Base-by-base conservation (phyloP, 2,329 filamentous ascomycete genomes). In the Aspergillus bombycis region DNA sequence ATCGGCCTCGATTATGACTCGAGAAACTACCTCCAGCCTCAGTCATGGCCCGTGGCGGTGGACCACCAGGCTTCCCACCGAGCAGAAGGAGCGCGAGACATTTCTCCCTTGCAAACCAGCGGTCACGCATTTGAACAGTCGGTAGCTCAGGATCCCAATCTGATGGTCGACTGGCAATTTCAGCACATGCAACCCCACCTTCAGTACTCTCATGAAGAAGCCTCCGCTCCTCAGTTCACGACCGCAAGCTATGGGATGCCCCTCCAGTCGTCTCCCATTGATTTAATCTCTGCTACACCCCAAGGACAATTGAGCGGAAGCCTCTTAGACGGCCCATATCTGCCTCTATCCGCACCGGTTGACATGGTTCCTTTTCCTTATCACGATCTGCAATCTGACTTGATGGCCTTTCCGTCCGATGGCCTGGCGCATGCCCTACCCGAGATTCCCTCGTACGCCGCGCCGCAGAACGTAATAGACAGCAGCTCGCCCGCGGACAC, bases 301-400 rank as follows among this genome's bases (percentile, higher is more conserved):
- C 89, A 91, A 72, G 85, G 86, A 38, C 83, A 87, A 45, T 81
- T 92, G 65, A 88, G 88, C 67, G 81, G 87, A 19, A 76, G 78
- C 66, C 83, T 89, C 67, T 82, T 93, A 71, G 89, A 91, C 64
- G 84, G 86, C 41, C 80, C 87, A 4, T 93, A 91, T 78, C 67
- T 83, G 48, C 75, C 80, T 16, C 68, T 83, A 50, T 74, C 78
- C 84, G 79, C 87, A 82, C 74, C 81, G 62, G 75, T 92, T 82
- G 89, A 87, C 66, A 86, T 88, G 67, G 88, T 91, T 80, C 87
- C 89, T 57, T 82, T 81, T 64, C 89, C 91, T 68, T 93, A 90
- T 88, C 89, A 92, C 67, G 93, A 96, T 73, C 91, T 96, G 71
- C 88, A 91, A 70, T 84, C 86, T 62, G 88, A 90, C 74, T 82